phyloP scores from a whole-genome alignment of 1,284 basidiomycete species.

The Fistulinella cinereoalba region DNA sequence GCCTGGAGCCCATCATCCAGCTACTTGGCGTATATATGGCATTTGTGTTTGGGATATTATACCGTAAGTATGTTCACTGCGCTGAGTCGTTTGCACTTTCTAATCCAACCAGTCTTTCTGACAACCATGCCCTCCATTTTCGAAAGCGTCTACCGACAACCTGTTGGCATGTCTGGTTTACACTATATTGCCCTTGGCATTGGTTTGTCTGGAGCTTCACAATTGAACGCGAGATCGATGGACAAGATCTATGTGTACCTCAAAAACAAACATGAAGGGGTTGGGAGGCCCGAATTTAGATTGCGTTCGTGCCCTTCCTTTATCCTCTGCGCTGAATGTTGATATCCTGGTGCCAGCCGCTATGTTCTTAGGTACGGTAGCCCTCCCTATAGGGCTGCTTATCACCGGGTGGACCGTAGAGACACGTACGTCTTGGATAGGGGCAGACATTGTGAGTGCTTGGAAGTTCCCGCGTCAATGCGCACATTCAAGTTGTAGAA shows the following conservation, averaged over 20 bases:
- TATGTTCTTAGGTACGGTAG: constrained; percentile 55
- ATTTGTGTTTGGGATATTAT: constrained; percentile 52
- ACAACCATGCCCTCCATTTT: neutral
- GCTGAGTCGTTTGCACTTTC: neutral
- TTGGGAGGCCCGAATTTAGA: constrained; percentile 49
- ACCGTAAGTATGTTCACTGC: constrained; percentile 40
- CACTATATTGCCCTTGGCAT: constrained; percentile 55
- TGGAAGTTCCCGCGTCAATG: neutral
- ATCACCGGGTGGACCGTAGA: constrained; percentile 67
- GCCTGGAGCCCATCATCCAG: constrained; percentile 47
- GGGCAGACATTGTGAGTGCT: constrained; percentile 55
- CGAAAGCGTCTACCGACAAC: constrained; percentile 27
- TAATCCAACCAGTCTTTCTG: constrained; percentile 42
- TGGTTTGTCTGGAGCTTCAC: constrained; percentile 43
- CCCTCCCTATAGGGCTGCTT: constrained; percentile 59
- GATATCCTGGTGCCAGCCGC: constrained; percentile 39
- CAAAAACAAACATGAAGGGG: constrained; percentile 41
- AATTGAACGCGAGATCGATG: constrained; percentile 47
- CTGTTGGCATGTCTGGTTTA: constrained; percentile 54
- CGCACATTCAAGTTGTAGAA: too few species aligned
- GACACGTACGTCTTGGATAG: constrained; percentile 60
- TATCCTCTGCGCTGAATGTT: neutral
- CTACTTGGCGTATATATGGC: constrained; percentile 48
- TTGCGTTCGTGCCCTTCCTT: constrained; percentile 23
- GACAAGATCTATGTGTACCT: constrained; percentile 48